Percentiles rank a stretch among this genome's conserved stretches.
Conservation (phyloP, 805 yeast species). For the Yarrowia porcina region DNA sequence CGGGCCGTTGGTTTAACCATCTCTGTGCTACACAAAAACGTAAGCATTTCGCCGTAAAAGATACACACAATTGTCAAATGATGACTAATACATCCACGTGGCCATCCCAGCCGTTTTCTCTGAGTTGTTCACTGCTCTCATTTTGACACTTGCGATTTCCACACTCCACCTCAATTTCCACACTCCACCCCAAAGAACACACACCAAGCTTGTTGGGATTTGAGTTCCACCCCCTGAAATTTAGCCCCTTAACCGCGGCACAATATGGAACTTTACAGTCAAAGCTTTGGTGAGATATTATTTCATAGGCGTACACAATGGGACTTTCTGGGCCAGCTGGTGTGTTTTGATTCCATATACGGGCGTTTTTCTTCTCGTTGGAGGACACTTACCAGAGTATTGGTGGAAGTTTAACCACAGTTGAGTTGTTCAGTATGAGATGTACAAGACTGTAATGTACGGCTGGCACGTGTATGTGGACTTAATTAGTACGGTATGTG, state of each 20-base stretch:
- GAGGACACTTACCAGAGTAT: neutral
- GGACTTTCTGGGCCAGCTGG: neutral
- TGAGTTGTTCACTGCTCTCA: neutral
- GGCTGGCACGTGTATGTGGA: too few species aligned
- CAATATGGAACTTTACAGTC: neutral
- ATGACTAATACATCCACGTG: too few species aligned
- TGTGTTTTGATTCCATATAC: neutral
- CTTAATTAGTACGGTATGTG: too few species aligned
- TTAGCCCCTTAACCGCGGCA: neutral
- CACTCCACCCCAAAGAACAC: neutral
- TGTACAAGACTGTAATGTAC: neutral
- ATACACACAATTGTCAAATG: too few species aligned
- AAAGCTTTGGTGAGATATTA: neutral
- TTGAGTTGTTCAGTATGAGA: neutral
- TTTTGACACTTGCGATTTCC: neutral
- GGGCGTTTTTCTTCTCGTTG: neutral
- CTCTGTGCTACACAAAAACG: too few species aligned
- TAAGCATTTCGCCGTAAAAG: too few species aligned
- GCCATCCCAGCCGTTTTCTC: neutral
- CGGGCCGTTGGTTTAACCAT: too few species aligned
- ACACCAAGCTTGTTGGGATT: neutral
- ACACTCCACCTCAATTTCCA: too few species aligned
- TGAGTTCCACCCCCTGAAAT: neutral
- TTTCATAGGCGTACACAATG: neutral
- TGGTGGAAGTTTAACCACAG: neutral